Percentiles rank a stretch among this genome's conserved stretches.
Conservation (phyloP, 2,329 filamentous ascomycete species). For the Xylaria sp. region DNA sequence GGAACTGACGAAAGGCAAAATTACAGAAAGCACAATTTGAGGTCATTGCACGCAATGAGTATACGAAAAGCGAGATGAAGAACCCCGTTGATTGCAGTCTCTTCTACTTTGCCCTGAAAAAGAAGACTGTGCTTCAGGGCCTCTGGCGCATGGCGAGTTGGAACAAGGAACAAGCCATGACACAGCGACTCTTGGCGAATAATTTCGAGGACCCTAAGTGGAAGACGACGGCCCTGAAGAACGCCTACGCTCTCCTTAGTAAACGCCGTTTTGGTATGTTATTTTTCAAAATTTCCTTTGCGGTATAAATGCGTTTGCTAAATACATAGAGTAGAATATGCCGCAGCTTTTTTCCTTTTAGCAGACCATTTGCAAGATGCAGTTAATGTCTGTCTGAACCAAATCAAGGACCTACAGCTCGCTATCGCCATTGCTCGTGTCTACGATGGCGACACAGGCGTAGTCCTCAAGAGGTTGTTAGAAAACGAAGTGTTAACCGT, state of each 20-base stretch:
- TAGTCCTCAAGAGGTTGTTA: constrained; percentile 74
- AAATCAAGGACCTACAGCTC: constrained; percentile 86
- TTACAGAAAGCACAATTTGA: constrained; percentile 79
- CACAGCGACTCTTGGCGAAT: constrained; percentile 80
- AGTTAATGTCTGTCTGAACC: constrained; percentile 82
- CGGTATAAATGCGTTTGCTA: background rate
- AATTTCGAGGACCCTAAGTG: constrained; percentile 88
- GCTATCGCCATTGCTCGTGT: constrained; percentile 87
- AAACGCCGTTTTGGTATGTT: constrained; percentile 80
- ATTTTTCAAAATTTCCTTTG: too few relatives aligned
- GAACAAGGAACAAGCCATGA: constrained; percentile 84
- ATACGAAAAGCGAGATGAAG: constrained; percentile 83
- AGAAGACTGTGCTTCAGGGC: constrained; percentile 88
- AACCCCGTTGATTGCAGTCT: constrained; percentile 91
- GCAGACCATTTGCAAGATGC: constrained; percentile 86
- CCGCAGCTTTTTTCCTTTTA: constrained; percentile 92
- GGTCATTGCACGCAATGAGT: constrained; percentile 88
- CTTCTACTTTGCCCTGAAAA: constrained; percentile 87
- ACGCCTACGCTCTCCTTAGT: constrained; percentile 92
- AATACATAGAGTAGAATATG: constrained; percentile 70
- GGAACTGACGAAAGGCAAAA: constrained; percentile 24
- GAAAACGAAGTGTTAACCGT: constrained; percentile 79
- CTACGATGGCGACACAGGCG: constrained; percentile 84
- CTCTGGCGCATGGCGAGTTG: constrained; percentile 94
- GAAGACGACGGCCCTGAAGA: constrained; percentile 89